A percentile compares a stretch with the other conserved stretches of the same genome.
These are phyloP conservation scores for Capsicum chinense DNA, from an alignment of 257 asterid genomes.

Conservation along the genomic window DNA sequence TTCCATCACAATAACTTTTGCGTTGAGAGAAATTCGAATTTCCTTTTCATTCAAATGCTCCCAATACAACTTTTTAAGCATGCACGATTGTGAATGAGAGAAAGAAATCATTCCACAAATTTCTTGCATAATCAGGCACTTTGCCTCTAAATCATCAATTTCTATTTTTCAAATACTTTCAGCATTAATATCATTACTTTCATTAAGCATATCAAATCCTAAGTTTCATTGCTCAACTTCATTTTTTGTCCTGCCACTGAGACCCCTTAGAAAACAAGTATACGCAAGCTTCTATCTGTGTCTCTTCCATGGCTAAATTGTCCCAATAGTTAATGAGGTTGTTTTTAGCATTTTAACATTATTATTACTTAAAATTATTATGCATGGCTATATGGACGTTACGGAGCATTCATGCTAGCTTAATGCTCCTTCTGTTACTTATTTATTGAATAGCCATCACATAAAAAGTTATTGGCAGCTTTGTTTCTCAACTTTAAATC, in stretches of 20 bases:
- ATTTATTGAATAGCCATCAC: no score
- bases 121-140: constrained; percentile 49
- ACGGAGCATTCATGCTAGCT: no score
- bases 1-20: constrained; percentile 50
- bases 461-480: no score
- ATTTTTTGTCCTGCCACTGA: constrained; percentile 41
- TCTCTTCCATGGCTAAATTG: constrained; percentile 53
- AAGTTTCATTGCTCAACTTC: constrained; percentile 15
- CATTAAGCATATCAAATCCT: background rate
- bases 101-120: constrained; percentile 46
- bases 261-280: constrained; percentile 58
- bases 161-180: constrained; percentile 42
- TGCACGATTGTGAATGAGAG: background rate
- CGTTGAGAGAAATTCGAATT: constrained; percentile 45
- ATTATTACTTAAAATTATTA: no score
- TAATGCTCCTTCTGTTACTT: no score
- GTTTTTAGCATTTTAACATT: no score
- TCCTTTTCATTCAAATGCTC: constrained; percentile 50
- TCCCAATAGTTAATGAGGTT: no score
- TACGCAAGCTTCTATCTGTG: constrained; percentile 53
- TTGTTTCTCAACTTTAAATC: no score
- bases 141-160: constrained; percentile 60
- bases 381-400: no score
- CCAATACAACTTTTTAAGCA: constrained; percentile 41
- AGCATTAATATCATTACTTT: constrained; percentile 14